These are phyloP conservation scores for Saccharomycopsis fermentans DNA, from an alignment of 805 yeast species.

Conservation along the genomic window DNA sequence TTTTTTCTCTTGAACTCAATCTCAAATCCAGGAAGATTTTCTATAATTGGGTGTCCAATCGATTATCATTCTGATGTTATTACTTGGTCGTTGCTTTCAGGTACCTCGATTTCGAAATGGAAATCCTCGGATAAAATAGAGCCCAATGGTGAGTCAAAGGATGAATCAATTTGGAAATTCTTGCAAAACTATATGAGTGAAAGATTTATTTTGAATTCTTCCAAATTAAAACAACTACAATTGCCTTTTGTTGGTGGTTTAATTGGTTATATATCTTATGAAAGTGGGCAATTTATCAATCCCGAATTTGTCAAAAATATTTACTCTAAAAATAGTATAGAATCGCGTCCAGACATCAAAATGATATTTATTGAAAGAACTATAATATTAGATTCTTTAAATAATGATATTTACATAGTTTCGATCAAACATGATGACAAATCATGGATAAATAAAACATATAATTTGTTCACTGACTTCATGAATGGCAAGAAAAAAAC, in stretches of 20 bases:
- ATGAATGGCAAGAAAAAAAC: constrained; percentile 18
- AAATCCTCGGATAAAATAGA: background rate
- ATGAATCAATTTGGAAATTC: constrained; percentile 40
- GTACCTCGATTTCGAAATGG: background rate
- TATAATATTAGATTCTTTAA: constrained; percentile 42
- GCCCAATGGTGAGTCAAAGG: background rate
- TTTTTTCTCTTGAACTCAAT: constrained; percentile 68
- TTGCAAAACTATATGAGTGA: constrained; percentile 39
- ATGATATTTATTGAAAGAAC: constrained; percentile 61
- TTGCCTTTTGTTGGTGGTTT: constrained; percentile 89
- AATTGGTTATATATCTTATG: constrained; percentile 79
- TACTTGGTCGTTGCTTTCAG: constrained; percentile 4
- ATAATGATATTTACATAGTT: constrained; percentile 38
- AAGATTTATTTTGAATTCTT: constrained; percentile 19
- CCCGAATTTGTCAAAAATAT: background rate
- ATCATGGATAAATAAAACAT: constrained; percentile 28
- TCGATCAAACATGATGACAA: constrained; percentile 37
- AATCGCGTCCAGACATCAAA: constrained; percentile 58
- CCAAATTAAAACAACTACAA: constrained; percentile 10
- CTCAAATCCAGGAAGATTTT: constrained; percentile 77
- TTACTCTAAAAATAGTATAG: constrained; percentile 17
- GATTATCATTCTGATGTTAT: constrained; percentile 24
- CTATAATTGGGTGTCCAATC: constrained; percentile 72
- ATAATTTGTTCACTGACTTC: background rate
- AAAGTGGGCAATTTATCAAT: constrained; percentile 53